phyloP scores from a whole-genome alignment of 2,329 filamentous ascomycete genomes.

The Colletotrichum tamarilloi region DNA sequence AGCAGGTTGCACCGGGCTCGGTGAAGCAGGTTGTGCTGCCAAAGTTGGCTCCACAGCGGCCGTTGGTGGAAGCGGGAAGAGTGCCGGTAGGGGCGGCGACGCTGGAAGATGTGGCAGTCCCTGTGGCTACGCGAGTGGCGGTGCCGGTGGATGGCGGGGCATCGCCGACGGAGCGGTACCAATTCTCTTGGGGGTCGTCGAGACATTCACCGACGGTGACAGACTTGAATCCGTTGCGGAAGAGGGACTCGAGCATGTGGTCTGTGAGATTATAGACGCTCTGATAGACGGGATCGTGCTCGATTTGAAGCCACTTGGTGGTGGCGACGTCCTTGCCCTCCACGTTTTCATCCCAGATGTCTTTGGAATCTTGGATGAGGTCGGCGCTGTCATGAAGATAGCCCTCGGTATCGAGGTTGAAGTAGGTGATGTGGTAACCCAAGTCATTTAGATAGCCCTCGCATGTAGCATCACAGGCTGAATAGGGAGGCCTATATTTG shows the following conservation, averaged over 20 bases:
- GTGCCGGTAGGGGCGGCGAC: conserved; percentile 29
- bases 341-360: conserved; percentile 50
- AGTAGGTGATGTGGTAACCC: conserved; percentile 51
- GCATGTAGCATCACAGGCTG: conserved; percentile 50
- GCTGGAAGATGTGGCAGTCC: conserved; percentile 9
- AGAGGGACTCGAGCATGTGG: conserved; percentile 50
- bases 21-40: conserved; percentile 40
- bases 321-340: conserved; percentile 42
- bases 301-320: conserved; percentile 39
- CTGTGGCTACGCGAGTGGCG: not conserved
- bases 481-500: conserved; percentile 50
- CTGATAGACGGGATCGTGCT: conserved; percentile 56
- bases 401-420: conserved; percentile 49
- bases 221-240: conserved; percentile 50
- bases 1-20: conserved; percentile 40
- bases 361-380: conserved; percentile 48
- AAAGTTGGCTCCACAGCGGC: conserved; percentile 43
- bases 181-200: conserved; percentile 60
- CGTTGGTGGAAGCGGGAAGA: conserved; percentile 36
- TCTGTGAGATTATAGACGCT: conserved; percentile 52
- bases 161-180: conserved; percentile 58
- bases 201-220: conserved; percentile 66
- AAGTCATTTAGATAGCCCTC: conserved; percentile 39
- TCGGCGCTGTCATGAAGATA: conserved; percentile 45
- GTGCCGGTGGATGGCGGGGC: conserved; percentile 5